Conservation (phyloP, 78 protist species). For the Emiliania huxleyi region DNA sequence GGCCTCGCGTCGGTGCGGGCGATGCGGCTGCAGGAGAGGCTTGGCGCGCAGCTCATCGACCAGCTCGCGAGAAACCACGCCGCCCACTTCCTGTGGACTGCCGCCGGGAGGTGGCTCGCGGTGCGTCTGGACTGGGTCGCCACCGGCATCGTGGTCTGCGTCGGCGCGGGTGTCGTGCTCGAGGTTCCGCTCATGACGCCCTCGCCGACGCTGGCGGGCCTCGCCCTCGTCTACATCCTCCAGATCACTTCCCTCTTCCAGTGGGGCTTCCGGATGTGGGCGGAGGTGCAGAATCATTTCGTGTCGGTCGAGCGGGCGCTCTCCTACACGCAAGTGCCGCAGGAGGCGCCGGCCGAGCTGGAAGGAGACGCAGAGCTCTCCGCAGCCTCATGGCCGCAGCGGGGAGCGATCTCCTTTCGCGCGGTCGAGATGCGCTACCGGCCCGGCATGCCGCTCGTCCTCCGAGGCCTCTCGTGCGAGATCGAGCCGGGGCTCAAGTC, state of each 20-base stretch:
- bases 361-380: neutral
- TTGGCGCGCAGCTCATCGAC: neutral
- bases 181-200: neutral
- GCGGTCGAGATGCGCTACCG: constrained; percentile 42
- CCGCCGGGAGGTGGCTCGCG: neutral
- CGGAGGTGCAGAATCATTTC: neutral
- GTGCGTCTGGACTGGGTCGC: neutral
- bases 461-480: neutral
- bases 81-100: constrained; percentile 12
- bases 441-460: constrained; percentile 37
- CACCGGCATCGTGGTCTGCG: too few species aligned
- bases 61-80: neutral
- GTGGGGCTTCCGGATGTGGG: neutral
- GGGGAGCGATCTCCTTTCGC: constrained; percentile 19
- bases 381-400: constrained; percentile 32
- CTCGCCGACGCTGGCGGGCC: neutral
- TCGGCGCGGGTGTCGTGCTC: neutral
- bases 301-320: neutral
- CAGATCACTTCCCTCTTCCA: constrained; percentile 8
- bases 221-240: neutral
- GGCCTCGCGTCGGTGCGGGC: constrained; percentile 93
- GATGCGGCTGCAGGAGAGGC: constrained; percentile 10
- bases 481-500: constrained; percentile 33
- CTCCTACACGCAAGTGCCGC: neutral
- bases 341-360: neutral